Evolutionary conservation across 164 flowering plant species (phyloP).

Genomic region (Echeveria elegans): DNA sequence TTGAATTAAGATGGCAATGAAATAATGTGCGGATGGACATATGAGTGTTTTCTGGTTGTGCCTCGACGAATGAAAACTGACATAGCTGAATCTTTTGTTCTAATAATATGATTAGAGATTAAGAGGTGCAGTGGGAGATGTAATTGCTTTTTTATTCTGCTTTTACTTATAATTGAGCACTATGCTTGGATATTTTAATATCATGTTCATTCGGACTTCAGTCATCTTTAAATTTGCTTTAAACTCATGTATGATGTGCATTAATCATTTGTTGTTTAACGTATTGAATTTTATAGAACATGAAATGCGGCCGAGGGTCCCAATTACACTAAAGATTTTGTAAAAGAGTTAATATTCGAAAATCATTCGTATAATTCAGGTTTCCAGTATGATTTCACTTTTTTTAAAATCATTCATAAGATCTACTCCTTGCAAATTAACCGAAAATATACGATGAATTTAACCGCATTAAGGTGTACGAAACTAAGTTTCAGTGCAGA

Average conservation of each 20-base stretch:
- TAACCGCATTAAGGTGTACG: no score
- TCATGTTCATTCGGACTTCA: background rate
- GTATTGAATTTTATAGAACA: no score
- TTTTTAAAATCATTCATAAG: no score
- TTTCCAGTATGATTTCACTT: no score
- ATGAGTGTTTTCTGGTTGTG: background rate
- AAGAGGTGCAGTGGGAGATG: background rate
- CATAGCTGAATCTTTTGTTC: background rate
- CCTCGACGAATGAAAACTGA: constrained; percentile 1
- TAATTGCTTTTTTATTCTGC: background rate
- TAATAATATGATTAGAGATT: background rate
- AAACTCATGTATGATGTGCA: background rate
- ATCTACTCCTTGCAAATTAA: no score
- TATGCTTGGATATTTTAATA: background rate
- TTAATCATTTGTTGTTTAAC: background rate
- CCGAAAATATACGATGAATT: no score
- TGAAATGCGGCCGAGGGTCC: no score
- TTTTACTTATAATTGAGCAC: background rate
- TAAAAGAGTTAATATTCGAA: no score
- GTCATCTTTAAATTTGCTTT: background rate
- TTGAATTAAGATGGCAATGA: background rate
- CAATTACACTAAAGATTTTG: no score
- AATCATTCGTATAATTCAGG: no score
- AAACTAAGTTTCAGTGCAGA: no score
- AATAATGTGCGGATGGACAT: background rate